Percentiles rank a stretch among this genome's conserved stretches.
These are phyloP conservation scores for Arachis stenosperma DNA, from an alignment of 306 rosid genomes.

Conservation along the genomic window DNA sequence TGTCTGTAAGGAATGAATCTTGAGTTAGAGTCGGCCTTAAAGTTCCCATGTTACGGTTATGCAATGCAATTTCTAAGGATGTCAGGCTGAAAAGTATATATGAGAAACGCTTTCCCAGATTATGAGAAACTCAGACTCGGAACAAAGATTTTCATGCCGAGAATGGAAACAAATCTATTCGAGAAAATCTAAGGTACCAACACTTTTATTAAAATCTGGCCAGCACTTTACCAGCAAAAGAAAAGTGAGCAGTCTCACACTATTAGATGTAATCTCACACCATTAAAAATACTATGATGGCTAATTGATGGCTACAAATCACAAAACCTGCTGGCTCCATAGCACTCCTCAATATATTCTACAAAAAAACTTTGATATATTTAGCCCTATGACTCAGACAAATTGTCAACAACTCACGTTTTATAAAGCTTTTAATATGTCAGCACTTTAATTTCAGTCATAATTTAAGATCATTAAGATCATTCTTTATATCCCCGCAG, in stretches of 20 bases:
- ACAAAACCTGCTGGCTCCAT: too few relatives aligned
- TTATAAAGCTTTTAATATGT: background rate
- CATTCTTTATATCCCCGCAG: background rate
- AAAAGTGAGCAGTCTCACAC: too few relatives aligned
- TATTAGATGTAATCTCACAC: too few relatives aligned
- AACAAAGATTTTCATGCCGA: background rate
- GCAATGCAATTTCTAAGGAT: background rate
- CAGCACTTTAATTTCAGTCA: background rate
- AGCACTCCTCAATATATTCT: too few relatives aligned
- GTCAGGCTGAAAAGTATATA: background rate
- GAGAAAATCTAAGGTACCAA: too few relatives aligned
- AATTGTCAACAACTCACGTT: background rate
- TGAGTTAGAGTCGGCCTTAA: slow-evolving; percentile 16
- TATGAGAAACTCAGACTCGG: background rate
- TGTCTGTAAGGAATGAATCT: slow-evolving; percentile 53
- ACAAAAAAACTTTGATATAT: background rate
- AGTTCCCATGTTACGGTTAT: slow-evolving; percentile 23
- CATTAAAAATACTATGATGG: too few relatives aligned
- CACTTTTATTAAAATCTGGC: too few relatives aligned
- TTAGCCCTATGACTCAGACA: background rate
- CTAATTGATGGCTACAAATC: too few relatives aligned
- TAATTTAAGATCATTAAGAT: background rate
- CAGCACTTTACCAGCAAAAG: too few relatives aligned
- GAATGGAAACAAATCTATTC: background rate
- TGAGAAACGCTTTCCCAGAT: background rate